Evolutionary conservation across 2,329 filamentous ascomycete genomes (phyloP).

Genomic region (Alternaria gansuensis): DNA sequence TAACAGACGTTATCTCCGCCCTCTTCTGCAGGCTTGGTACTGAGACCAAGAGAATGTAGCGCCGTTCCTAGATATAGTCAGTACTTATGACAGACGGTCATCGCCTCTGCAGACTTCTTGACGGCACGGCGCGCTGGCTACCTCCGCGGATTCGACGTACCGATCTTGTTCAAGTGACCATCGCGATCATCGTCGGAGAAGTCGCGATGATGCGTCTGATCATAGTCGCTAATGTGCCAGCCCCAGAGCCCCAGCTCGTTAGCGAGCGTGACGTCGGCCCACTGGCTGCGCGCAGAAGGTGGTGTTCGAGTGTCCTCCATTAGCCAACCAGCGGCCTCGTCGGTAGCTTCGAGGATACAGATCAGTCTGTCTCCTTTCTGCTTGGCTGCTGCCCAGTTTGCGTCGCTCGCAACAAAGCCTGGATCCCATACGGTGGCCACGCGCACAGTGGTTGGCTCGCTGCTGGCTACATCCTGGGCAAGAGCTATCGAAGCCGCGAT

Average conservation of each 20-base stretch:
- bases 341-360: conserved; percentile 1
- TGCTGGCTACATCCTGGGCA: neutral
- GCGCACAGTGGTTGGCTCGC: neutral
- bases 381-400: neutral
- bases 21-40: neutral
- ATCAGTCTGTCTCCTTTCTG: neutral
- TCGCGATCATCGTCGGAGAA: neutral
- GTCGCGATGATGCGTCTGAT: conserved; percentile 6
- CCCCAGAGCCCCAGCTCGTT: neutral
- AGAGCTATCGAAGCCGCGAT: neutral
- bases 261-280: neutral
- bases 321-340: neutral
- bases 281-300: neutral
- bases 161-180: neutral
- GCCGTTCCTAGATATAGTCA: neutral
- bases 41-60: conserved; percentile 16
- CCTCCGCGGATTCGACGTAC: neutral
- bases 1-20: conserved; percentile 23
- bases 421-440: neutral
- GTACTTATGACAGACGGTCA: neutral
- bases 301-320: neutral
- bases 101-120: neutral
- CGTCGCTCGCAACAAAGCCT: neutral
- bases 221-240: neutral
- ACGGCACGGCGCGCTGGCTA: neutral